Conservation (phyloP, 345 rosid species). For the Isatis tinctoria region DNA sequence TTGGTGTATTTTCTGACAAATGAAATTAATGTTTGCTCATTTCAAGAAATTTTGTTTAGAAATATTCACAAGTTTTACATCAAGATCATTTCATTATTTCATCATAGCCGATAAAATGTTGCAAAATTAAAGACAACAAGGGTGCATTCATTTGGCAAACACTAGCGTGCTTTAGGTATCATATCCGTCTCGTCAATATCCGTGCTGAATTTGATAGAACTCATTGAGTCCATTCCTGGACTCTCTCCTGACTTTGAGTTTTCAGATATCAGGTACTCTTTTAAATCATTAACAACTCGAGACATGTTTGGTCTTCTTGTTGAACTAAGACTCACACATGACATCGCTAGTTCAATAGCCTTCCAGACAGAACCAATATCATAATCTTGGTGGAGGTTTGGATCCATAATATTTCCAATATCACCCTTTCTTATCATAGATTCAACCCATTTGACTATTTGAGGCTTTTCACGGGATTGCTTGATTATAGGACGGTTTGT, state of each 20-base stretch:
- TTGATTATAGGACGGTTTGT: neutral
- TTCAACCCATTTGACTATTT: neutral
- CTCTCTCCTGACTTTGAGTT: neutral
- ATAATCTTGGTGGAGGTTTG: neutral
- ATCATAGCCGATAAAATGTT: no score
- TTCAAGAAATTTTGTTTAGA: no score
- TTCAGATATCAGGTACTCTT: neutral
- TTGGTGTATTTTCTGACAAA: no score
- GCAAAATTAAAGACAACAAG: neutral
- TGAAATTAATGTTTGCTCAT: no score
- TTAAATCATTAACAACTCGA: neutral
- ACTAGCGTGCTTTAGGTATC: neutral
- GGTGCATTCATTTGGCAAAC: neutral
- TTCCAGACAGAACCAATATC: constrained; percentile 6
- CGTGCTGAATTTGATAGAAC: neutral
- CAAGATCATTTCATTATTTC: no score
- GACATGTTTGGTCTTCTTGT: constrained; percentile 7
- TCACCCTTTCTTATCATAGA: neutral
- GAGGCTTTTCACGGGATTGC: neutral
- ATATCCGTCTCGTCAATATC: neutral
- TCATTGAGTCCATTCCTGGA: neutral
- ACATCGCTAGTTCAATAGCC: constrained; percentile 3
- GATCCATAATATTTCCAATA: neutral
- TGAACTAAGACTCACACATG: neutral
- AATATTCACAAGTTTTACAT: no score